These are phyloP conservation scores for Eutrema heterophyllum DNA, from an alignment of 345 rosid genomes.

Conservation along the genomic window DNA sequence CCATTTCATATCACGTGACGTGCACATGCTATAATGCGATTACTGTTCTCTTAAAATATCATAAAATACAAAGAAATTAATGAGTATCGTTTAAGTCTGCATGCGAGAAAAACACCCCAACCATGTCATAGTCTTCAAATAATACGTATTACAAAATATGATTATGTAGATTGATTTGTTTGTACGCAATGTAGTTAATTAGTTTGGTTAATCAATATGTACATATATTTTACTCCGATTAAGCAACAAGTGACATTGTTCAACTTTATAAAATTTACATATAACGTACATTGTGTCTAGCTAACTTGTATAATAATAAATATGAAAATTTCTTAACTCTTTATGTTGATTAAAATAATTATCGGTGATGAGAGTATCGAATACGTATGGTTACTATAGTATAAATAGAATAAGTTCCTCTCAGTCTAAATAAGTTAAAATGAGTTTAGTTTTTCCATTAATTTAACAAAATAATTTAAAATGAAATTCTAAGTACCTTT, in stretches of 20 bases:
- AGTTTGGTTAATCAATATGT: neutral
- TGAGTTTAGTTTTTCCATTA: too few species aligned
- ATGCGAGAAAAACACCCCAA: neutral
- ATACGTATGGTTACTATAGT: too few species aligned
- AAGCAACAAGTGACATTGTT: neutral
- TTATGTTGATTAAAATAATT: too few species aligned
- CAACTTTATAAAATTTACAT: neutral
- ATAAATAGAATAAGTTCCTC: too few species aligned
- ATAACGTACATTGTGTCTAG: neutral
- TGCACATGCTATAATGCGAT: neutral
- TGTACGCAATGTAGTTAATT: neutral
- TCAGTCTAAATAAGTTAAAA: too few species aligned
- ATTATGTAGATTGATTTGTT: neutral
- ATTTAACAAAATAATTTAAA: too few species aligned
- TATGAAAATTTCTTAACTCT: neutral
- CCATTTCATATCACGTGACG: conserved; percentile 13
- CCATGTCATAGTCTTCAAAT: neutral
- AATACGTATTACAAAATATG: neutral
- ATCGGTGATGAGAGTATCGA: too few species aligned
- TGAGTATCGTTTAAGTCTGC: neutral
- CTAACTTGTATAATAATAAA: neutral
- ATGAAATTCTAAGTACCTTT: too few species aligned
- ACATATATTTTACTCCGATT: neutral
- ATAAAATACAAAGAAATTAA: neutral
- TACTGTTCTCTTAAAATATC: neutral